Evolutionary conservation across 371 early-diverging fungal species (phyloP), one percentile per base, ranked within the genome.

Genomic region (Lichtheimia ornata): DNA sequence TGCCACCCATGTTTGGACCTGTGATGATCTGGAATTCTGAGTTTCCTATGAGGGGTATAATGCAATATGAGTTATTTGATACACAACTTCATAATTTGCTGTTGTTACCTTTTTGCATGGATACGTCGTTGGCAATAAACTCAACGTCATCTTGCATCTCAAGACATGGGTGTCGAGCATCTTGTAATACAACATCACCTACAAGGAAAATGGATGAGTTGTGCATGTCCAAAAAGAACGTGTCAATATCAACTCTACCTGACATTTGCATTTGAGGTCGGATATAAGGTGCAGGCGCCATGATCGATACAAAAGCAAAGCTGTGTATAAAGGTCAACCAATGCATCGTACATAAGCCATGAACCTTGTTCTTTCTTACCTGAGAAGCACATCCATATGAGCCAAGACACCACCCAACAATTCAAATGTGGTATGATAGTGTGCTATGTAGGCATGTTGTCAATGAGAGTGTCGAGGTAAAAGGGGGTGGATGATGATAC

Each of bases 1-100:
- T 99, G 58, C 94, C 94, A 64, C 94, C 94, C 91, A 93, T 93
- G 70, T 94, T 99, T 15, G 99, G 98, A 2, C 99, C 99, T 0
- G 95, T 94, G 63, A 96, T 88, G 43, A 93, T 91, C 25, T 81
- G 77, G 53, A 93, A 90, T 55, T 90, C 89, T 4, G 82, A 78
- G 11, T 11, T 35, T 35, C 35, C 35, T 35, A 35, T 11, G 9
- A 9, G 4, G 7, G 0, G 4, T 28, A 7, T 4, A 28, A 28
- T 28, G 7, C 28, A 28, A 28, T 4, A 4, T 28, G 28, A 28
- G 28, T 28, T 28, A 28, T 5, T 22, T 22, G 28, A 28, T 28
- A 28, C 11, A 35, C 11, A 35, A 2, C 9, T 5, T 35, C 11
- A 35, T 35, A 2, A 11, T 35, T 9, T 1, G 35, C 0, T 35